Evolutionary conservation across 495 filamentous ascomycete species (phyloP), one percentile per base, ranked within the genome.

Genomic region (Annulohypoxylon bovei): DNA sequence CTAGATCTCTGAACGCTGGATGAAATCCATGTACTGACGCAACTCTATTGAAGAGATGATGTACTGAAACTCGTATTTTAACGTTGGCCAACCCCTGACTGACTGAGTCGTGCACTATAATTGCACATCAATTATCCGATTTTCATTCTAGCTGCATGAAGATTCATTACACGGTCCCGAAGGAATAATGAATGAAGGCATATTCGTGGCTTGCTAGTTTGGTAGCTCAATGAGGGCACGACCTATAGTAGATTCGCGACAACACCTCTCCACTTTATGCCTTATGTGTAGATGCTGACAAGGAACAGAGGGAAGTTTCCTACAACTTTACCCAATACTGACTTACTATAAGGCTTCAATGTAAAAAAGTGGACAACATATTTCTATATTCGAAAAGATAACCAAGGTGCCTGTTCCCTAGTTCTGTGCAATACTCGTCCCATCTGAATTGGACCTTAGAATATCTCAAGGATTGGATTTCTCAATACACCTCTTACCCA

Each of bases 11-110:
- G 4, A 9, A 46, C 0, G 32, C 12, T 20, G 28, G 16, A 16
- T 23, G n/a, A 68, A 22, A 4, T 53, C 11, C 23, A 32, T 55
- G 16, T 59, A 32, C 40, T 67, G 64, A 67, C 47, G 69, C 64
- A 72, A 60, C 59, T 55, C 4, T 4, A 23, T 7, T 35, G 23
- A 64, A 42, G 54, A 20, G 35, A 60, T 72, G 69, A 72, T 72
- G 69, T 72, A 27, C 39, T 6, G 59, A 61, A 8, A 16, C 54
- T 72, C 64, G 64, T 72, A 72, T 72, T 68, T 53, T 53, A 56
- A 65, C 60, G 20, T 60, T 65, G 8, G 30, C 20, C 20, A 47
- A 60, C 69, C 60, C 69, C 58, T 68, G 37, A 46, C 8, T 18
- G 20, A 25, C 44, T 64, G 55, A 56, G 35, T 67, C 52, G 49